Evolutionary conservation across 2,329 filamentous ascomycete species (phyloP).

Genomic region (Ophiostoma perfectum): DNA sequence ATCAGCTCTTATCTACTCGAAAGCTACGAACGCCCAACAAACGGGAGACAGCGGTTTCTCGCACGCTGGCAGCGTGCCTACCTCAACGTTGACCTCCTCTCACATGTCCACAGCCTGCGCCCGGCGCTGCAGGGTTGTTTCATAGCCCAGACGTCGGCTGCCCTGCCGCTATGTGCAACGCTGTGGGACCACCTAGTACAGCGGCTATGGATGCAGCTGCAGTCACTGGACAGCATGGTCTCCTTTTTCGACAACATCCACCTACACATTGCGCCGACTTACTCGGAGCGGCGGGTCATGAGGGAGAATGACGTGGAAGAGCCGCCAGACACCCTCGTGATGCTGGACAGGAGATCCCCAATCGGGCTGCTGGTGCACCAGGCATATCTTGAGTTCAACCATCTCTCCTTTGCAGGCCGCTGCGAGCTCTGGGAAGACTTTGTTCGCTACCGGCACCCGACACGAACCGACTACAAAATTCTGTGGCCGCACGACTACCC

Average conservation of each 20-base stretch:
- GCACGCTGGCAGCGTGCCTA: conserved; percentile 47
- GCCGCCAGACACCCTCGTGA: conserved; percentile 48
- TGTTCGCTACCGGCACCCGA: conserved; percentile 72
- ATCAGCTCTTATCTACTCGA: conserved; percentile 45
- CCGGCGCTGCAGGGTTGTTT: conserved; percentile 23
- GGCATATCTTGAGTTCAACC: conserved; percentile 70
- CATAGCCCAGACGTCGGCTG: conserved; percentile 47
- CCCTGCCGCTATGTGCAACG: conserved; percentile 33
- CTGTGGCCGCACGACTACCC: conserved; percentile 47
- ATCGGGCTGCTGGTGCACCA: conserved; percentile 75
- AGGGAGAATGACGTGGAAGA: conserved; percentile 46
- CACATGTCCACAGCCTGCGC: conserved; percentile 29
- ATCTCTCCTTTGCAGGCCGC: conserved; percentile 73
- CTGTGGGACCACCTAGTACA: conserved; percentile 73
- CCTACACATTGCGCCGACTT: conserved; percentile 55
- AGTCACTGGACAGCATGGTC: conserved; percentile 75
- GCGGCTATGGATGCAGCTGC: conserved; percentile 69
- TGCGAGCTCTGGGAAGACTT: conserved; percentile 77
- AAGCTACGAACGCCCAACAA: conserved; percentile 33
- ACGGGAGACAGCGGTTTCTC: conserved; percentile 24
- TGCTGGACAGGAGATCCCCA: conserved; percentile 67
- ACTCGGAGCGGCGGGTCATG: conserved; percentile 54
- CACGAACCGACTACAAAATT: conserved; percentile 56
- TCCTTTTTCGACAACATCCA: conserved; percentile 60
- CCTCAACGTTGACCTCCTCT: conserved; percentile 47